These are phyloP conservation scores for Ballota nigra DNA, from an alignment of 257 asterid species.

Conservation along the genomic window DNA sequence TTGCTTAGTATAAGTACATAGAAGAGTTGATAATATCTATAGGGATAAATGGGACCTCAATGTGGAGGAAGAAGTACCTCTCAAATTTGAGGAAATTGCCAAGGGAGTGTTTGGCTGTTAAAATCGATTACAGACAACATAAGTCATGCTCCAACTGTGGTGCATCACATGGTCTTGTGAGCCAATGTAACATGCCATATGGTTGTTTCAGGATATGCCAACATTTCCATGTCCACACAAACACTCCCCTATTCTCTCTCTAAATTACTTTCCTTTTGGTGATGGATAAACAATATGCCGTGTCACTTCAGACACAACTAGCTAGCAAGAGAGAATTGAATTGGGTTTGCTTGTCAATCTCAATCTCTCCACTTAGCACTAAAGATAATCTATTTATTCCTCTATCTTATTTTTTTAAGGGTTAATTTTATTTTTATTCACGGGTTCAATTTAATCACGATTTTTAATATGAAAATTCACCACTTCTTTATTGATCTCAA, in stretches of 20 bases:
- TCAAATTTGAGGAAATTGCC: slow-evolving; percentile 47
- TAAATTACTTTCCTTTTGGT: neutral
- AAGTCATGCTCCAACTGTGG: slow-evolving; percentile 49
- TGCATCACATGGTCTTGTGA: slow-evolving; percentile 73
- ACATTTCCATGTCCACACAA: slow-evolving; percentile 41
- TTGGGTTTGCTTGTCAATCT: slow-evolving; percentile 40
- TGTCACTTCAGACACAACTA: neutral
- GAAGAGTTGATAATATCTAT: neutral
- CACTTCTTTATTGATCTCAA: too few species aligned
- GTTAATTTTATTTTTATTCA: too few species aligned
- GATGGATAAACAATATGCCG: slow-evolving; percentile 9
- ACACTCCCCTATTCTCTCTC: slow-evolving; percentile 24
- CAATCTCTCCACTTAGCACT: slow-evolving; percentile 38
- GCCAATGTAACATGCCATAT: slow-evolving; percentile 40
- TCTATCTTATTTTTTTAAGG: too few species aligned
- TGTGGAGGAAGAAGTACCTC: slow-evolving; percentile 45
- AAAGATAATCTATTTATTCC: slow-evolving; percentile 50
- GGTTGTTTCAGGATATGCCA: slow-evolving; percentile 47
- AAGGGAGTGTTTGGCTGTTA: slow-evolving; percentile 43
- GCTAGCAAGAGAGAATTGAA: slow-evolving; percentile 32
- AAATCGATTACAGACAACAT: slow-evolving; percentile 46
- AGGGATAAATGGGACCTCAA: slow-evolving; percentile 47
- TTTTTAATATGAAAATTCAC: too few species aligned
- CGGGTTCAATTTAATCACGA: too few species aligned
- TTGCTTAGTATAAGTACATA: neutral